phyloP scores from a whole-genome alignment of 2,329 filamentous ascomycete species.

The Magnaporthales sp. region DNA sequence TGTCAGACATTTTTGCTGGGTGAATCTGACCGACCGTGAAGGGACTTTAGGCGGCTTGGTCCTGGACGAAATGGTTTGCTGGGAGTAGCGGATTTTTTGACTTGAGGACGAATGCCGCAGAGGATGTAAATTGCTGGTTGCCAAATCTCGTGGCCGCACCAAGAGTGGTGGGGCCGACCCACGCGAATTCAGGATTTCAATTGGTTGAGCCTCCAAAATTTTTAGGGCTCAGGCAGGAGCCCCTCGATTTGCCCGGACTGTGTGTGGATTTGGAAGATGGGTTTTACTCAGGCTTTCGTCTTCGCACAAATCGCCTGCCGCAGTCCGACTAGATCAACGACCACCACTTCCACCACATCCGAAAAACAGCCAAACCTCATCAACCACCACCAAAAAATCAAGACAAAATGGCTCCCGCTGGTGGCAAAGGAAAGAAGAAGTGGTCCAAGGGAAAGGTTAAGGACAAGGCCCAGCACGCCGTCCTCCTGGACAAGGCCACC shows the following conservation, averaged over 20 bases:
- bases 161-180: neutral
- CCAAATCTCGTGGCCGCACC: conserved; percentile 1
- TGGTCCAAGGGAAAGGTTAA: conserved; percentile 71
- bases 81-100: conserved; percentile 2
- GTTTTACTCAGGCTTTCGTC: neutral
- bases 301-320: neutral
- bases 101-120: neutral
- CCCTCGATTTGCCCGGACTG: neutral
- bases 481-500: conserved; percentile 96
- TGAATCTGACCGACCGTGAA: conserved; percentile 19
- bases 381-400: neutral
- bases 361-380: neutral
- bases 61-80: conserved; percentile 6
- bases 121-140: conserved; percentile 1
- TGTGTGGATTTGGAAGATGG: neutral
- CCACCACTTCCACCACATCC: neutral
- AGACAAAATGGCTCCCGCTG: conserved; percentile 18
- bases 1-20: conserved; percentile 76
- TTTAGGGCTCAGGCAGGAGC: conserved; percentile 2
- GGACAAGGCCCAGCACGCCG: conserved; percentile 99
- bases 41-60: conserved; percentile 15
- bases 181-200: neutral
- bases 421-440: conserved; percentile 79
- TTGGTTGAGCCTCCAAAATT: neutral
- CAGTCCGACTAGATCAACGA: neutral